Evolutionary conservation across 768 basidiomycete genomes (phyloP).

Genomic region (Suillus hirtellus): DNA sequence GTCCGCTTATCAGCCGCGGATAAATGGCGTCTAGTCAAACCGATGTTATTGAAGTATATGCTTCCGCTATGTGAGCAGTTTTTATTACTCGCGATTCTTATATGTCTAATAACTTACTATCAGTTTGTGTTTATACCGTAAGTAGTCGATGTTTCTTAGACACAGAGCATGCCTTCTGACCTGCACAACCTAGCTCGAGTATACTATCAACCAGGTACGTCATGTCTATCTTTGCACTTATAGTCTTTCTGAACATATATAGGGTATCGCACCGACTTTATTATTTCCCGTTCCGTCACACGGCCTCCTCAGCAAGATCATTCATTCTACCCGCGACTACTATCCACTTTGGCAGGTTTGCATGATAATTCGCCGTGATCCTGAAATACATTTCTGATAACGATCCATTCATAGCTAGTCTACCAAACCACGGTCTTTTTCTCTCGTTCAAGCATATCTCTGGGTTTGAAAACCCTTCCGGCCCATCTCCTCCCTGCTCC

Average conservation of each 20-base stretch:
- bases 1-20: slow-evolving; percentile 64
- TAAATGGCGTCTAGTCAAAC: slow-evolving; percentile 80
- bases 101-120: slow-evolving; percentile 16
- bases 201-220: slow-evolving; percentile 83
- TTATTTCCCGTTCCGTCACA: slow-evolving; percentile 82
- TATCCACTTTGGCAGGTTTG: slow-evolving; percentile 92
- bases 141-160: slow-evolving; percentile 23
- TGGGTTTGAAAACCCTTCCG: slow-evolving; percentile 82
- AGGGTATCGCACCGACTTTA: slow-evolving; percentile 90
- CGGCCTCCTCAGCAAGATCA: slow-evolving; percentile 70
- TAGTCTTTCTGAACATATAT: slow-evolving; percentile 7
- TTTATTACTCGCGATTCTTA: not conserved
- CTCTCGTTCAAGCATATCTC: slow-evolving; percentile 86
- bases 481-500: slow-evolving; percentile 68
- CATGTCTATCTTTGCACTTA: not conserved
- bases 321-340: slow-evolving; percentile 86
- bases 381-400: not conserved
- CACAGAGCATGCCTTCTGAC: slow-evolving; percentile 8
- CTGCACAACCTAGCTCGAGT: slow-evolving; percentile 71
- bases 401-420: slow-evolving; percentile 52
- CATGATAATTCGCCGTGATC: not conserved
- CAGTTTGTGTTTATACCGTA: slow-evolving; percentile 65
- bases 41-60: slow-evolving; percentile 84
- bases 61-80: slow-evolving; percentile 77
- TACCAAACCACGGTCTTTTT: slow-evolving; percentile 92